Base-by-base conservation (phyloP, 106 monocot species). In the Platanthera guangdongensis region DNA sequence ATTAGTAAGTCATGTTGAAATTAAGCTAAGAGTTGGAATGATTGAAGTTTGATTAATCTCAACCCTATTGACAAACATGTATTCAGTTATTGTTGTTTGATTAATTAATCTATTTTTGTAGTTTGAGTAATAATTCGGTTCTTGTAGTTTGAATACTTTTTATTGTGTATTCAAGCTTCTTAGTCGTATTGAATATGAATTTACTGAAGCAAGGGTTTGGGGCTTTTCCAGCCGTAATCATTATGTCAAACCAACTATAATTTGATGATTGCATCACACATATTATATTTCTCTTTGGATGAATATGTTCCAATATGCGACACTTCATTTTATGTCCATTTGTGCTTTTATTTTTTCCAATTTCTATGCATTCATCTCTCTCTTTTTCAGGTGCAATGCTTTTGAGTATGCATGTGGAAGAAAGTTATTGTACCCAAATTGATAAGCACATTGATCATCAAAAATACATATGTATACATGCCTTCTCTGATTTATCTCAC, bases 401-500 rank as follows among this genome's bases (percentile, higher is more conserved):
- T 72, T 51, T 51, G 14, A 51, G 51, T 51, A 51, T 72, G 51
- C 50, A 65, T 51, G 25, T 54, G 15, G 59, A 74, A 32, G 73
- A 69, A 74, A 68, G 51, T 49, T 21, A 50, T 48, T 50, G 45
- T 9, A 28, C 15, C 68, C 77, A 28, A 67, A 69, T 63, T 78
- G 82, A 70, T 78, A 79, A 86, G 59, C 53, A 78, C 64, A 73
- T 65, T 52, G 13, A 77, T 72, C 55, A 75, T 54, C 74, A 63
- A 13, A 21, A 72, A 45, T 46, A 74, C 9, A 86, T 93, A 49
- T 86, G 83, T 65, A 78, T 93, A 78, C 96, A 97, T 79, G 77
- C 86, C 16, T 97, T 93, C 83, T 87, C 93, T 15, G 88, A 97
- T 64, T 68, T 97, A 67, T 91, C 89, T 10, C 93, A 86, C 62